Evolutionary conservation across 2,329 filamentous ascomycete species (phyloP).

Genomic region (Sarocladium brachiariae): DNA sequence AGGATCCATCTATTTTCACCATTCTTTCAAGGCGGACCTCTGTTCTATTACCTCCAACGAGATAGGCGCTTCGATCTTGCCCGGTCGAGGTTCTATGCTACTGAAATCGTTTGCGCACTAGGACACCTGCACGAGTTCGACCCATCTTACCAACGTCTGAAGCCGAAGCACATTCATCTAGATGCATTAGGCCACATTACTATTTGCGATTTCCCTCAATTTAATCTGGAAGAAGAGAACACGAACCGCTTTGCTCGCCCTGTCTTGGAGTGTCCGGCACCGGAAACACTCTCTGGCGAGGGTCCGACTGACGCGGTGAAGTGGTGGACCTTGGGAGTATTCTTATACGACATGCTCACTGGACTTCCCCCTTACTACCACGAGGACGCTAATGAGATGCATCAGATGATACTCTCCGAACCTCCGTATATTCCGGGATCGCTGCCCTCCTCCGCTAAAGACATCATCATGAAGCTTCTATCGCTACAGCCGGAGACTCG

Average conservation of each 20-base stretch:
- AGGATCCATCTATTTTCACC: constrained; percentile 96
- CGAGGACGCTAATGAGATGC: constrained; percentile 99
- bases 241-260: constrained; percentile 97
- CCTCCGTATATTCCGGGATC: constrained; percentile 94
- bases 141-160: constrained; percentile 77
- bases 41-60: constrained; percentile 95
- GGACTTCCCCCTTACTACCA: constrained; percentile 97
- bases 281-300: constrained; percentile 84
- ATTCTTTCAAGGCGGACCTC: constrained; percentile 94
- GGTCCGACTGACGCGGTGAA: constrained; percentile 99
- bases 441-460: constrained; percentile 86
- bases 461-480: constrained; percentile 81
- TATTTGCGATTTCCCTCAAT: constrained; percentile 94
- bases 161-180: constrained; percentile 88
- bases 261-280: constrained; percentile 93
- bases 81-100: constrained; percentile 92
- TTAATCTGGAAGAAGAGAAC: constrained; percentile 99
- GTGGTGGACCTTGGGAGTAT: constrained; percentile 97
- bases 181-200: constrained; percentile 98
- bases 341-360: constrained; percentile 98
- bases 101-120: constrained; percentile 87
- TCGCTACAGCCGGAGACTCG: constrained; percentile 88
- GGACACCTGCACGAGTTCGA: constrained; percentile 98
- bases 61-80: constrained; percentile 98
- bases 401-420: constrained; percentile 95